phyloP scores from a whole-genome alignment of 2,329 filamentous ascomycete species.

The Aureobasidium sp. region DNA sequence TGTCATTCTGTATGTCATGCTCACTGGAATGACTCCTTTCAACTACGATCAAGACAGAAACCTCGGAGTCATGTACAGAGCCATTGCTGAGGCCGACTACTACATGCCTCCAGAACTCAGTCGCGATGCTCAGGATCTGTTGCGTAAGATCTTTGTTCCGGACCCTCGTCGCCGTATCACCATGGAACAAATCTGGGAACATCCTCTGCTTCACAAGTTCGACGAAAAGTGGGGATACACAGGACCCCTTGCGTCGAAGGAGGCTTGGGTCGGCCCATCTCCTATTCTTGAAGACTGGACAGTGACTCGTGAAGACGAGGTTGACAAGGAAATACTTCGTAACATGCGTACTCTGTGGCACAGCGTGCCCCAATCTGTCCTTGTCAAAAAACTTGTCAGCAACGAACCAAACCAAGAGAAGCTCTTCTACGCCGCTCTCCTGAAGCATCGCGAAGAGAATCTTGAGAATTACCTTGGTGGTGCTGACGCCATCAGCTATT shows the following conservation, averaged over 20 bases:
- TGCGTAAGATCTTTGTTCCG: constrained; percentile 68
- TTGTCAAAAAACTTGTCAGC: constrained; percentile 58
- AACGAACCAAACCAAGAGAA: constrained; percentile 73
- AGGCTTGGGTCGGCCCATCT: constrained; percentile 42
- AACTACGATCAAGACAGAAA: constrained; percentile 53
- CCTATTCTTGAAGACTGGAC: constrained; percentile 55
- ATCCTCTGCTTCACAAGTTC: constrained; percentile 80
- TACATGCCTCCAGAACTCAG: constrained; percentile 45
- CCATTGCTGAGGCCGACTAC: constrained; percentile 43
- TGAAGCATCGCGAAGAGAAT: constrained; percentile 74
- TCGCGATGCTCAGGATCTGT: constrained; percentile 65
- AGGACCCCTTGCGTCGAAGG: constrained; percentile 42
- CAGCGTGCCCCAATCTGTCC: constrained; percentile 62
- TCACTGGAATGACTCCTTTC: constrained; percentile 79
- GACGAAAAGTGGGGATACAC: constrained; percentile 60
- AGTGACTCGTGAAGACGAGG: constrained; percentile 53
- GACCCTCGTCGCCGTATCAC: constrained; percentile 72
- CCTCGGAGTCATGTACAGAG: constrained; percentile 54
- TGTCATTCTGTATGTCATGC: constrained; percentile 79
- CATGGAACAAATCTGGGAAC: constrained; percentile 74
- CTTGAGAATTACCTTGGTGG: constrained; percentile 76
- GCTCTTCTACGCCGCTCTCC: constrained; percentile 79
- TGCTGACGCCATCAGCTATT: constrained; percentile 61
- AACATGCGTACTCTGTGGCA: constrained; percentile 91
- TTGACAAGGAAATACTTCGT: constrained; percentile 73